Evolutionary conservation across 345 rosid genomes (phyloP).

Genomic region (Aquilaria malaccensis): DNA sequence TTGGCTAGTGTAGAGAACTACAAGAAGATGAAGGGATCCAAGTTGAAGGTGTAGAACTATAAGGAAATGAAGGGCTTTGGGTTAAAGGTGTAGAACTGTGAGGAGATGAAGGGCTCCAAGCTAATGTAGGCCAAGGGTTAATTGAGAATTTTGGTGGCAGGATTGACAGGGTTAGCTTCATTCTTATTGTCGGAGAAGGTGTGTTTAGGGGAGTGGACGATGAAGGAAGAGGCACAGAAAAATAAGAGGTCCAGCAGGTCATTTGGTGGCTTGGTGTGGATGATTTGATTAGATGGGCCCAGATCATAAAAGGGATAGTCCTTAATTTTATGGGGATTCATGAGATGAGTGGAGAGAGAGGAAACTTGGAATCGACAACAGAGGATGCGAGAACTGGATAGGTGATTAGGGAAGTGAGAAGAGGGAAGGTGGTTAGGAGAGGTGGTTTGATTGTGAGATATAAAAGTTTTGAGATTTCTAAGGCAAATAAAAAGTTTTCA

Average conservation of each 20-base stretch:
- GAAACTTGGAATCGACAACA: background rate
- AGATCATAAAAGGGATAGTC: slow-evolving; percentile 50
- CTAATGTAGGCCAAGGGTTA: slow-evolving; percentile 35
- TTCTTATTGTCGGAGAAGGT: background rate
- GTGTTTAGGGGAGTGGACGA: slow-evolving; percentile 19
- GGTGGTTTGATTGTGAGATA: slow-evolving; percentile 8
- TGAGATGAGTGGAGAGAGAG: slow-evolving; percentile 12
- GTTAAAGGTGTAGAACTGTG: slow-evolving; percentile 97
- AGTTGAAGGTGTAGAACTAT: slow-evolving; percentile 62
- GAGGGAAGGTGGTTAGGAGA: too few species aligned
- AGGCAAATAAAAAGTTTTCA: too few species aligned
- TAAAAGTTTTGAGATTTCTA: too few species aligned
- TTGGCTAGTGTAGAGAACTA: slow-evolving; percentile 71
- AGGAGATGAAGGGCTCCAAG: slow-evolving; percentile 80
- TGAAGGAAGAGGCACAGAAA: slow-evolving; percentile 58
- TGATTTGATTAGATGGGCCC: slow-evolving; percentile 32
- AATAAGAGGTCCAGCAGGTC: slow-evolving; percentile 39
- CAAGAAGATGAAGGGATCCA: slow-evolving; percentile 85
- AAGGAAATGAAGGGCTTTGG: slow-evolving; percentile 83
- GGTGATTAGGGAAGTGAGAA: too few species aligned
- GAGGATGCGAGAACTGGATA: too few species aligned
- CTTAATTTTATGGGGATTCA: slow-evolving; percentile 67
- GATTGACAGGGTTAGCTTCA: slow-evolving; percentile 10
- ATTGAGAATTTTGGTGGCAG: slow-evolving; percentile 19
- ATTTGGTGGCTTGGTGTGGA: slow-evolving; percentile 36